Base-by-base conservation (phyloP, 805 yeast species). In the Teunomyces funiuensis region DNA sequence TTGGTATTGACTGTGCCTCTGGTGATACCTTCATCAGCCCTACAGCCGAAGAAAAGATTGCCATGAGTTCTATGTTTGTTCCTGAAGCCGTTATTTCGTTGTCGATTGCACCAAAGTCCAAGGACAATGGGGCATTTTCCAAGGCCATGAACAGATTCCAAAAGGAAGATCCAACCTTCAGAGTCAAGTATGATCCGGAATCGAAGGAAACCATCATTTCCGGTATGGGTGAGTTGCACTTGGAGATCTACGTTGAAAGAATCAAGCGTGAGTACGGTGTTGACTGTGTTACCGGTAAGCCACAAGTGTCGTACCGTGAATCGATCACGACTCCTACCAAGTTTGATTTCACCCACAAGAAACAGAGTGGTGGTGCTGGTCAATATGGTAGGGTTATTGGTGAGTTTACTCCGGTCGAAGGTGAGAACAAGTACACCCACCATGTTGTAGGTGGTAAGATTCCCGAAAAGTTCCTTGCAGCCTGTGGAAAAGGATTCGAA, bases 361-460 rank as follows among this genome's bases (percentile, higher is more conserved):
- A 89, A 63, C 99, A 93, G 74, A 79, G 91, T 60, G 99, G 99
- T 67, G 99, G 99, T 79, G 95, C 98, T 51, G 99, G 99, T 71
- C 99, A 93, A 75, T 93, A 82, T 62, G 99, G 96, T 67, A 83
- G 90, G 72, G 97, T 91, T 58, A 85, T 89, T 66, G 98, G 99
- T 62, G 77, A 73, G 43, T 63, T 90, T 69, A 66, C 74, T 5
- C 81, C 89, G 41, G 60, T 78, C 36, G 85, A 77, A 39, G 82
- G 79, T 37, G 80, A 77, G 44, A 90, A 90, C 65, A 71, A 71
- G 52, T 93, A 91, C 66, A 80, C 84, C 58, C 85, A 96, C 36
- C 86, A 84, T 50, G 82, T 93, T 62, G 93, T 93, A 51, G 98
- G 99, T 57, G 99, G 99, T 61, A 87, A 87, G 74, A 90, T 93